Evolutionary conservation across 192 early-diverging fungal species (phyloP), one percentile per base, ranked within the genome.

Genomic region (Coemansia sp.): DNA sequence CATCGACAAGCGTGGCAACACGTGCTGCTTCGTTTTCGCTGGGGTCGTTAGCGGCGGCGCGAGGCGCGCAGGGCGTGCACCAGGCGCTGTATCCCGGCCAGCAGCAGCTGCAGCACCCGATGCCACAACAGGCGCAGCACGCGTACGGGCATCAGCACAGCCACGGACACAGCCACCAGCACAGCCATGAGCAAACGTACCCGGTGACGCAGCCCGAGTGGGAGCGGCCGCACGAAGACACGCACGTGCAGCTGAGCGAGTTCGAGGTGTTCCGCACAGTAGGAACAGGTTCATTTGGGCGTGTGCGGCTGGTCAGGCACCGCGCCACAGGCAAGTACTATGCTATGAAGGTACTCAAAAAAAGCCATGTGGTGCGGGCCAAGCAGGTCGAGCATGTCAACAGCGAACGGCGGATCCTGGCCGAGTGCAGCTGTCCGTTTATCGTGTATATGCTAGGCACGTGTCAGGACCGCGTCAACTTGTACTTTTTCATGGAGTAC

Each of bases 381-480:
- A 93, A 94, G 76, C 96, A 99, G 73, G 94, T 99, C 11, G 95
- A 99, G 84, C 95, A 99, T 70, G 97, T 94, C 32, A 92, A 96
- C 67, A 99, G 96, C 83, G 96, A 99, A 83, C 94, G 94, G 69
- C 85, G 87, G 59, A 96, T 99, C 68, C 83, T 99, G 18, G 94
- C 94, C 66, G 81, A 85, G 61, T 88, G 96, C 56, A 85, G 87
- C 66, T 92, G 91, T 65, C 96, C 96, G 14, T 97, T 96, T 68
- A 76, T 98, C 55, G 94, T 99, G 62, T 86, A 88, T 67, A 89
- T 99, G 84, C 87, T 96, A 80, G 92, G 93, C 7, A 96, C 93
- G 10, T 96, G 95, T 76, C 94, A 99, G 86, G 96, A 99, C 75
- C 87, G 85, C 50, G 79, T 85, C 48, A 96, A 94, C 73, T 72